Conservation (phyloP, 768 basidiomycete species). For the Hygrocybe punicea region DNA sequence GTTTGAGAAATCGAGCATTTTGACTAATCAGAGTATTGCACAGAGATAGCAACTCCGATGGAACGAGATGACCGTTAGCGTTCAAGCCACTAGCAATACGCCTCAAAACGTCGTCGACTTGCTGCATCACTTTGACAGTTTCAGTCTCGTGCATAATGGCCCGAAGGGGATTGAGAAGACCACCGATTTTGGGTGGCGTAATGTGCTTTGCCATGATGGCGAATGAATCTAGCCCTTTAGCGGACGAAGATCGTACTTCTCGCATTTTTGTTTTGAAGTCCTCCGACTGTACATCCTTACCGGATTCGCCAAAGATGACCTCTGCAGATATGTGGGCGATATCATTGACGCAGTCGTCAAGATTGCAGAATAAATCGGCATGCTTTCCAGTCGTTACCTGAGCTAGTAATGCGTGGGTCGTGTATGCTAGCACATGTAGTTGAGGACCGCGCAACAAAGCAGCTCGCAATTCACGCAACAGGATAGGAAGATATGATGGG, state of each 20-base stretch:
- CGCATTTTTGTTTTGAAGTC: constrained; percentile 94
- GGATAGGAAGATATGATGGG: constrained; percentile 64
- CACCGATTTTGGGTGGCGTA: constrained; percentile 71
- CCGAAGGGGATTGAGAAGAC: constrained; percentile 72
- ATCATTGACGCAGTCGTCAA: constrained; percentile 78
- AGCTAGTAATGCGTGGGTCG: constrained; percentile 76
- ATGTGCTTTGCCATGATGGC: constrained; percentile 74
- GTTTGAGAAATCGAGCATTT: constrained; percentile 81
- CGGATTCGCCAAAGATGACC: constrained; percentile 92
- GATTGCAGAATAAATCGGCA: constrained; percentile 49
- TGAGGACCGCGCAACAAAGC: constrained; percentile 91
- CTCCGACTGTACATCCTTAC: constrained; percentile 80
- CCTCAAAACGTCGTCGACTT: constrained; percentile 85
- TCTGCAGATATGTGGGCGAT: constrained; percentile 79
- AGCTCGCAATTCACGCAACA: constrained; percentile 76
- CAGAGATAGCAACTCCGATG: constrained; percentile 69
- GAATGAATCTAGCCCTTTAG: constrained; percentile 85
- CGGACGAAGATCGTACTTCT: constrained; percentile 79
- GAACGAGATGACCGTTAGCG: constrained; percentile 66
- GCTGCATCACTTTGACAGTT: constrained; percentile 71
- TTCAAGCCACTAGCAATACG: constrained; percentile 83
- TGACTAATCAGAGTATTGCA: constrained; percentile 90
- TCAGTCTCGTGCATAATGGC: constrained; percentile 85
- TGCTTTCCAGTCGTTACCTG: constrained; percentile 67
- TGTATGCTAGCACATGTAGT: constrained; percentile 85